These are phyloP conservation scores for Aspergillus olivimuriae DNA, from an alignment of 495 filamentous ascomycete species.

Conservation along the genomic window DNA sequence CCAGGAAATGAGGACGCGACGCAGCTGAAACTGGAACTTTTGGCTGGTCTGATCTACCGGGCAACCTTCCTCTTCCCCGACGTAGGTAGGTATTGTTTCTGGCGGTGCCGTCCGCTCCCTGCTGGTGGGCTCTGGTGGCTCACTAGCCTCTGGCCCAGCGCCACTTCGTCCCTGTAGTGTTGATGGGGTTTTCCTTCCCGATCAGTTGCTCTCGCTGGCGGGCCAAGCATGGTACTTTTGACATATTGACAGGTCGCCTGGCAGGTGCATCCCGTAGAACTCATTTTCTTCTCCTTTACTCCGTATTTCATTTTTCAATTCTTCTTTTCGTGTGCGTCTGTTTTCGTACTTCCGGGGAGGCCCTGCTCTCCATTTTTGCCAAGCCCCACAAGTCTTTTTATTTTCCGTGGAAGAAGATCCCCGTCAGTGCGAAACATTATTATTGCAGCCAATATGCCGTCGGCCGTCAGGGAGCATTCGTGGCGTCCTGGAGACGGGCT, in stretches of 20 bases:
- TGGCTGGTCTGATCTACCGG: constrained; percentile 21
- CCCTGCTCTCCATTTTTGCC: background rate
- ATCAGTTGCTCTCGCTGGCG: constrained; percentile 3
- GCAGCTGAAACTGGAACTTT: constrained; percentile 15
- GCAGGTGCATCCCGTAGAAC: background rate
- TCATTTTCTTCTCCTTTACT: background rate
- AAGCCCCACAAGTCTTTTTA: constrained; percentile 7
- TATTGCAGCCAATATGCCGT: constrained; percentile 1
- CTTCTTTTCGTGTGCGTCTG: no score
- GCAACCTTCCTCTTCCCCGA: constrained; percentile 13
- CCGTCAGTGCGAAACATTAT: no score
- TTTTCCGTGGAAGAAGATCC: constrained; percentile 8
- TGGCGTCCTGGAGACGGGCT: constrained; percentile 9
- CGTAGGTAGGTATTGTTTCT: no score
- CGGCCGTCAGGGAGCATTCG: background rate
- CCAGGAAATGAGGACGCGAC: constrained; percentile 1
- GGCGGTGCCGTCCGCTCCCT: background rate
- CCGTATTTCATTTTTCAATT: no score
- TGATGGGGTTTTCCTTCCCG: constrained; percentile 3
- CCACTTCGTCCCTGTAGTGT: no score
- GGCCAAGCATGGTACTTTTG: constrained; percentile 8
- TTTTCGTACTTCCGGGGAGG: no score
- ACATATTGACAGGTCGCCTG: constrained; percentile 4
- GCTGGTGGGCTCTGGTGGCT: constrained; percentile 1
- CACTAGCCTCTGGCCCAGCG: constrained; percentile 7